Conservation (phyloP, 371 early-diverging fungal species). For the Lichtheimia ornata region DNA sequence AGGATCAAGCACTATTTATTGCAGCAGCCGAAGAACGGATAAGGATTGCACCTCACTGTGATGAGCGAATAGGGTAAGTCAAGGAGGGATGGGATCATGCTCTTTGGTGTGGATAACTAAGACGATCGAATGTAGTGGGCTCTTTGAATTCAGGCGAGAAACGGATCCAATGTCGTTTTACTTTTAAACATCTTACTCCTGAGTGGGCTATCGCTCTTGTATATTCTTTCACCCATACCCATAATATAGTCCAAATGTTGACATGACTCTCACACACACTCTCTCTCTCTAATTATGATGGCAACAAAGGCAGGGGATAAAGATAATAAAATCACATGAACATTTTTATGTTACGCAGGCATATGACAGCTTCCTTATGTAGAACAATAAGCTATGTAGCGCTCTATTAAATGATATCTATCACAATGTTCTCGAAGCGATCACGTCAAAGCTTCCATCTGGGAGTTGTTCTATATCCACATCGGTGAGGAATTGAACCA, state of each 20-base stretch:
- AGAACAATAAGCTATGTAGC: neutral
- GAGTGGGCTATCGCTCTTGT: no score
- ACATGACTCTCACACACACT: no score
- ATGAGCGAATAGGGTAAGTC: slow-evolving; percentile 24
- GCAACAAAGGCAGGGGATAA: no score
- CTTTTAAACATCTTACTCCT: neutral
- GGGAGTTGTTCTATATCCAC: slow-evolving; percentile 35
- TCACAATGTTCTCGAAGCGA: slow-evolving; percentile 2
- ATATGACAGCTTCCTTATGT: neutral
- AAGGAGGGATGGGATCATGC: neutral
- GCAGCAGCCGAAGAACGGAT: slow-evolving; percentile 57
- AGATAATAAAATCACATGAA: no score
- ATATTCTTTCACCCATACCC: no score
- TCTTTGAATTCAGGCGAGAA: slow-evolving; percentile 31
- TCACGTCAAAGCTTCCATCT: slow-evolving; percentile 45
- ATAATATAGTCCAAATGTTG: no score
- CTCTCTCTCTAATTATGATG: no score
- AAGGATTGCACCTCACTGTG: slow-evolving; percentile 56
- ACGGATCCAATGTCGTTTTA: slow-evolving; percentile 1
- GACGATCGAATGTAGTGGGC: slow-evolving; percentile 8
- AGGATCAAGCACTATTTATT: slow-evolving; percentile 60
- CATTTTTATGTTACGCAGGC: no score
- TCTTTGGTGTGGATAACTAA: no score
- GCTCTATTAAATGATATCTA: slow-evolving; percentile 3
- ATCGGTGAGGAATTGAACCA: slow-evolving; percentile 53